Base-by-base conservation (phyloP, 805 yeast genomes). In the Yamadazyma scolyti region DNA sequence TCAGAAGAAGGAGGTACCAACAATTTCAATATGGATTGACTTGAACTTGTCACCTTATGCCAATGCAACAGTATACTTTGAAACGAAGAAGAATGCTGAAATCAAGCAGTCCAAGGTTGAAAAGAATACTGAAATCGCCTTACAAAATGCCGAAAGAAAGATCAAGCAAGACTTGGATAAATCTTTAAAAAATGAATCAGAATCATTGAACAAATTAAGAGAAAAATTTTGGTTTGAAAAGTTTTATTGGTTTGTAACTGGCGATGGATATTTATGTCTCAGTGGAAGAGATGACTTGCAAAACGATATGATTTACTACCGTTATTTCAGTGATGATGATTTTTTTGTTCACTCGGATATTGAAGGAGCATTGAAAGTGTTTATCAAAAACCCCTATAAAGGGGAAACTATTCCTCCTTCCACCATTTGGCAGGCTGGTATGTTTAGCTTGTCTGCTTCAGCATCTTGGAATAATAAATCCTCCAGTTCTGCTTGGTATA, bases 221-320 rank as follows among this genome's bases (percentile, higher is more conserved):
- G 67, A 74, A 4, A 87, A 86, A 27, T 80, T 68, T 51, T 89
- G 96, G 85, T 93, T 93, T 61, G 98, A 93, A 52, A 93, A 90
- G 56, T 90, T 81, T 55, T 77, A 71, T 48, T 93, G 98, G 98
- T 93, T 93, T 50, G 66, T 89, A n/a, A 75, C 96, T 0, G 78
- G 81, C 43, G 97, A 90, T 50, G 89, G 93, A 0, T 88, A 83
- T 49, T 60, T 93, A 29, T 83, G 94, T 36, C 56, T 93, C 33
- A 87, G 89, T 27, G 97, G 97, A 2, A 77, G 87, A 41, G 96
- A 93, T 51, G 73, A 69, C 14, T 54, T 75, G 4, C 97, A 90
- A 52, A 70, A 77, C 4, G 96, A 89, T 46, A 73, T 85, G 62
- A 73, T 93, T 16, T 83, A 82, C 48, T 79, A 80, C 46, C 74